A percentile compares a stretch with the other conserved stretches of the same genome.
Conservation (phyloP, 305 asterid genomes). For the Fraxinus baroniana region DNA sequence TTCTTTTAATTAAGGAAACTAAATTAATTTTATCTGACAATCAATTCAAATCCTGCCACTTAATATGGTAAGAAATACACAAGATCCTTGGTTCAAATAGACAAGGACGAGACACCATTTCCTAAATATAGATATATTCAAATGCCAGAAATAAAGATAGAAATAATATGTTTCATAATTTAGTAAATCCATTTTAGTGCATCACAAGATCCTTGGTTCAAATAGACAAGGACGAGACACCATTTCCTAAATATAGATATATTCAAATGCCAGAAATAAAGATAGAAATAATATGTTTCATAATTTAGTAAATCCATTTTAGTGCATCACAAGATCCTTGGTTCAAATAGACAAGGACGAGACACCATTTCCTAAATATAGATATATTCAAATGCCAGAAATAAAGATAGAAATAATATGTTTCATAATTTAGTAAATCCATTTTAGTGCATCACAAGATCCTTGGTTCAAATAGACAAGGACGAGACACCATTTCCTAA, state of each 20-base stretch:
- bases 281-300: background rate
- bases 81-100: constrained; percentile 2
- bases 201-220: constrained; percentile 9
- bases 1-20: constrained; percentile 9
- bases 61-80: background rate
- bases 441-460: background rate
- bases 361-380: constrained; percentile 1
- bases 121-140: constrained; percentile 12
- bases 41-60: background rate
- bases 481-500: background rate
- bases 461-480: constrained; percentile 5
- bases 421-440: background rate
- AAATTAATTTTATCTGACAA: background rate
- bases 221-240: background rate
- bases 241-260: constrained; percentile 9
- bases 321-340: constrained; percentile 8
- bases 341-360: background rate
- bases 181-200: background rate
- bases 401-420: background rate
- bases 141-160: constrained; percentile 2
- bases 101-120: background rate
- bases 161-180: constrained; percentile 1
- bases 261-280: constrained; percentile 8
- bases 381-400: constrained; percentile 11
- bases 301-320: background rate